A percentile compares a stretch with the other conserved stretches of the same genome.
Evolutionary conservation across 345 rosid species (phyloP).

Genomic region (Brassica rapa): DNA sequence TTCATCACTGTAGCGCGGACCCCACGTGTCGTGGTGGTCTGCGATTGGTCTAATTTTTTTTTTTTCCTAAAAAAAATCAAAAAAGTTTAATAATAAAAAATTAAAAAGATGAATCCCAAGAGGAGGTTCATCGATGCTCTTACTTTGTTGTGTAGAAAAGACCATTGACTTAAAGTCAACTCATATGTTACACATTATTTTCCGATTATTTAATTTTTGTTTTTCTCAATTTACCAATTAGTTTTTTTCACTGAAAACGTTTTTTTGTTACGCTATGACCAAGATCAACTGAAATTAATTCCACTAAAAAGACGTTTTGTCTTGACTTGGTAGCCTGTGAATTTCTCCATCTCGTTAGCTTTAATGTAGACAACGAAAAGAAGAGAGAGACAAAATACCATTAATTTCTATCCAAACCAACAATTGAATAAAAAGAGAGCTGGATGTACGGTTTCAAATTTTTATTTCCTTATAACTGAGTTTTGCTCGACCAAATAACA

Average conservation of each 20-base stretch:
- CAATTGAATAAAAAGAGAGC: background rate
- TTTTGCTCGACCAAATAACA: background rate
- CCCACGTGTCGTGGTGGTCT: too few relatives aligned
- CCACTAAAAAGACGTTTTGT: conserved; percentile 8
- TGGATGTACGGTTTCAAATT: background rate
- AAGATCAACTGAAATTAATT: conserved; percentile 18
- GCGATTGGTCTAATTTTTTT: too few relatives aligned
- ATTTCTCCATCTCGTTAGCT: conserved; percentile 16
- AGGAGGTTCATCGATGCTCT: too few relatives aligned
- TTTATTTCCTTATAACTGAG: background rate
- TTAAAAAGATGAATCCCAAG: too few relatives aligned
- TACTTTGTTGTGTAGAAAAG: conserved; percentile 1
- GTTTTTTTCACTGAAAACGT: conserved; percentile 8
- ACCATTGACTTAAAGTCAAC: conserved; percentile 29
- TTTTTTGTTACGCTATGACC: conserved; percentile 2
- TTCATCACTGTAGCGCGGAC: too few relatives aligned
- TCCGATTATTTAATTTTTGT: conserved; percentile 1
- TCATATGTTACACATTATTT: conserved; percentile 14
- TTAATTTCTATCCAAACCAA: conserved; percentile 30
- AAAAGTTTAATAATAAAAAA: too few relatives aligned
- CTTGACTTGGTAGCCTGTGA: conserved; percentile 21
- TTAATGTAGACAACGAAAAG: conserved; percentile 19
- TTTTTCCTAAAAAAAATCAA: too few relatives aligned
- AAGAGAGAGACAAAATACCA: background rate
- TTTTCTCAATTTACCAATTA: background rate